phyloP scores from a whole-genome alignment of 495 filamentous ascomycete genomes.

The Aspergillus leporis region DNA sequence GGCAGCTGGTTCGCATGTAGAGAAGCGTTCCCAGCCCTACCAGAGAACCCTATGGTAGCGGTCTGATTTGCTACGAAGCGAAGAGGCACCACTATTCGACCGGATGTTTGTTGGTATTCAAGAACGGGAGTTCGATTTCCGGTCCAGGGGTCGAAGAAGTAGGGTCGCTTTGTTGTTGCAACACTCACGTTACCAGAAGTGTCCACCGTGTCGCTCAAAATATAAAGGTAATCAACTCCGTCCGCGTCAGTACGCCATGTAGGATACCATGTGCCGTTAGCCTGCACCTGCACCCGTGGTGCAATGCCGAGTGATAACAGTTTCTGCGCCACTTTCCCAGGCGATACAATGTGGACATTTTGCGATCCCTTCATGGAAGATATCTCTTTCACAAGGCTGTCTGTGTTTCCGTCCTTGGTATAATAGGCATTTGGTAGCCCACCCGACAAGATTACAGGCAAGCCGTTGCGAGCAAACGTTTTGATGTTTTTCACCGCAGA shows the following conservation, averaged over 20 bases:
- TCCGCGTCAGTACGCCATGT: conserved; percentile 29
- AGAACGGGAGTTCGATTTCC: conserved; percentile 37
- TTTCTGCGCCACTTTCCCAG: conserved; percentile 22
- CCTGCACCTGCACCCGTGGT: conserved; percentile 21
- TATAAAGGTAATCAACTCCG: conserved; percentile 35
- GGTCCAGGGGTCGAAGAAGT: conserved; percentile 42
- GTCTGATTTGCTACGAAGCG: conserved; percentile 36
- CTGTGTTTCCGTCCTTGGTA: conserved; percentile 17
- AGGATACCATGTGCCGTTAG: conserved; percentile 38
- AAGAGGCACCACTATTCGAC: conserved; percentile 28
- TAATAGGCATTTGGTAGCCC: conserved; percentile 28
- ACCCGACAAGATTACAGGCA: conserved; percentile 44
- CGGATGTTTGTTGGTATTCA: conserved; percentile 24
- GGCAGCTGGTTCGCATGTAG: conserved; percentile 14
- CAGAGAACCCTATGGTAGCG: conserved; percentile 35
- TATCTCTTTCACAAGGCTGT: conserved; percentile 3
- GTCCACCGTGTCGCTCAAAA: conserved; percentile 36
- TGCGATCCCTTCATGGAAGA: conserved; percentile 16
- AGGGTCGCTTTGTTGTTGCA: conserved; percentile 29
- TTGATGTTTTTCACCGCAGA: conserved; percentile 35
- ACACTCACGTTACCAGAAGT: conserved; percentile 30
- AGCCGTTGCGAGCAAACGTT: conserved; percentile 38
- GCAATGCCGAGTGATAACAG: conserved; percentile 23
- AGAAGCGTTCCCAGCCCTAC: not conserved
- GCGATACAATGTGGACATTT: conserved; percentile 21